Base-by-base conservation (phyloP, 73 alveolate genomes). In the Paramecium octaurelia region DNA sequence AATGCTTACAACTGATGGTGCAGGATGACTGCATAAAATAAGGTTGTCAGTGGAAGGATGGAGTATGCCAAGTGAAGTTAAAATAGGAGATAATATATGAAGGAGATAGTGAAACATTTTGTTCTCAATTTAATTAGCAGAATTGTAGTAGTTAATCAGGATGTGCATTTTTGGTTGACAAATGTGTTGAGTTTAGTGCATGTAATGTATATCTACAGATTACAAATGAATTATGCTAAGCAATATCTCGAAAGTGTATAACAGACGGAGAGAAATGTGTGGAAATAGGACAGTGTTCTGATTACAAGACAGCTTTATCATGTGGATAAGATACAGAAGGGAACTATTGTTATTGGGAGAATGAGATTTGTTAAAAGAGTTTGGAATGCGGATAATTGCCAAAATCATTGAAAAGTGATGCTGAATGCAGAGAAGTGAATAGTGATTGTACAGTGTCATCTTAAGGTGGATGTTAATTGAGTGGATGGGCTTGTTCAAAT, bases 291-390 rank as follows among this genome's bases (percentile, higher is more conserved):
- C 54, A 80, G 9, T 80, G 91, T 44, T 11, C 43, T 0, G 29
- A 58, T 21, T 80, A 80, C 44, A 40, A 40, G 14, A 80, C 73
- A 23, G 12, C 27, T 11, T 21, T 21, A 43, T 40, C 44, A 23
- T 80, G 91, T 44, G 5, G 18, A 16, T 2, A 36, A 38, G 58
- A 71, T 71, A 34, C 24, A 20, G 40, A 71, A 71, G 35, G 35
- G 35, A 71, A 71, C 44, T 80, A 42, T 12, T 80, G 91, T 43
- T 80, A 8, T 80, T 80, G 91, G 91, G 73, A 80, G 21, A 42
- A 36, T 35, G 38, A 71, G 16, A 36, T 1, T 3, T 71, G 86
- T 34, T 5, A 1, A 35, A 20, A 27, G 58, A 42, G 58, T 34
- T 10, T 20, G 5, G 44, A 34, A 8, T 71, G 86, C 12, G 86